These are phyloP conservation scores for Inonotus hispidus DNA, from an alignment of 1,284 basidiomycete genomes.

Conservation along the genomic window DNA sequence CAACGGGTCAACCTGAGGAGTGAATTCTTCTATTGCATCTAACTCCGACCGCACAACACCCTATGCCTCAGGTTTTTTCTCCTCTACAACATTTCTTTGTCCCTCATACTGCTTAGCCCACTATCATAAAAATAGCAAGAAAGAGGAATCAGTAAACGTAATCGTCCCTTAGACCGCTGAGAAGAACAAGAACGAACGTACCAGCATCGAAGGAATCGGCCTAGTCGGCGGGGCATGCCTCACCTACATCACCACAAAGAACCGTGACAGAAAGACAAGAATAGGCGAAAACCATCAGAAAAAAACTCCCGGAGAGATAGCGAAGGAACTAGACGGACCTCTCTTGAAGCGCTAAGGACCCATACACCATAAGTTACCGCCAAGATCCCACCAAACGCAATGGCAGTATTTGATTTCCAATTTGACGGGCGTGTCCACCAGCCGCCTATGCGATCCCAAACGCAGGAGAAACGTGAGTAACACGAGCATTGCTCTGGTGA, in stretches of 20 bases:
- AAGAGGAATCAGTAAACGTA: background rate
- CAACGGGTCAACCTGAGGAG: background rate
- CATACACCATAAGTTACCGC: conserved; percentile 53
- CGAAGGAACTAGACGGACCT: conserved; percentile 39
- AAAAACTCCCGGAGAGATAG: conserved; percentile 15
- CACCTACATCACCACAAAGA: conserved; percentile 17
- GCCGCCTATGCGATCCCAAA: conserved; percentile 42
- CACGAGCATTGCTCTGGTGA: background rate
- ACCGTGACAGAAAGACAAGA: background rate
- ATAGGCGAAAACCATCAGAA: background rate
- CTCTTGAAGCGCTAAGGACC: conserved; percentile 56
- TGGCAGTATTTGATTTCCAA: conserved; percentile 63
- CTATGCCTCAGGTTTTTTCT: conserved; percentile 1
- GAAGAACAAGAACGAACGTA: conserved; percentile 27
- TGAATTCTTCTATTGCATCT: background rate
- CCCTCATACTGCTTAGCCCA: conserved; percentile 31
- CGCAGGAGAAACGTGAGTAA: background rate
- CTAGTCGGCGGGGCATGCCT: conserved; percentile 39
- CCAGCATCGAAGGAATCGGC: conserved; percentile 61
- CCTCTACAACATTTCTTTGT: background rate
- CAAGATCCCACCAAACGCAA: conserved; percentile 54
- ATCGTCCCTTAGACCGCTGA: background rate
- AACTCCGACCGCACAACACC: background rate
- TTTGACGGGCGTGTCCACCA: conserved; percentile 72
- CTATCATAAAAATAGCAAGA: conserved; percentile 19